A percentile compares a stretch with the other conserved stretches of the same genome.
These are phyloP conservation scores for Tubosaeta sp. DNA, from an alignment of 768 basidiomycete genomes.

Conservation along the genomic window DNA sequence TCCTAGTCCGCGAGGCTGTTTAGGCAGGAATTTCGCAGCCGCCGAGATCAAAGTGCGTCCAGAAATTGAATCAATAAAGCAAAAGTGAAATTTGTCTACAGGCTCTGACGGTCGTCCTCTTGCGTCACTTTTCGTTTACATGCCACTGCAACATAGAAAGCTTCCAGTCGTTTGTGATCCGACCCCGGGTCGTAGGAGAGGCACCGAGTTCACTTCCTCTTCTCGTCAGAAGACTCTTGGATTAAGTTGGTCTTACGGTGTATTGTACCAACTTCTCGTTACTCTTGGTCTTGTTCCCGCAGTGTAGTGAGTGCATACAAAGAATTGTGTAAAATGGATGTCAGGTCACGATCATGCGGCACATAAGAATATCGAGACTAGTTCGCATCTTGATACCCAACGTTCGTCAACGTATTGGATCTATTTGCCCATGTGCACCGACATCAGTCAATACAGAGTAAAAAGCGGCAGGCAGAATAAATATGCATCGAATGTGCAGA, in stretches of 20 bases:
- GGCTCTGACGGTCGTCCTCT: constrained; percentile 45
- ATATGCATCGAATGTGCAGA: constrained; percentile 20
- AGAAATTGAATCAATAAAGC: constrained; percentile 18
- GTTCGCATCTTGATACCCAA: not conserved
- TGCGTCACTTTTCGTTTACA: constrained; percentile 52
- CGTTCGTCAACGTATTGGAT: not conserved
- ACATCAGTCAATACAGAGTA: constrained; percentile 3
- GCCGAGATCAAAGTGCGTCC: constrained; percentile 54
- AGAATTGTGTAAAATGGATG: too few relatives aligned
- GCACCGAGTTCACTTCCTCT: constrained; percentile 54
- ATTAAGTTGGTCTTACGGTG: constrained; percentile 7
- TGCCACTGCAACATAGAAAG: constrained; percentile 51
- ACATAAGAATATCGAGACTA: too few relatives aligned
- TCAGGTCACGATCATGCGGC: too few relatives aligned
- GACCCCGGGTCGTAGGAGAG: constrained; percentile 53
- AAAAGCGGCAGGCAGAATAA: constrained; percentile 20
- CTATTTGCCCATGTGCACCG: not conserved
- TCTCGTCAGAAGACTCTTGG: constrained; percentile 34
- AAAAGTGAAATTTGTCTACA: constrained; percentile 4
- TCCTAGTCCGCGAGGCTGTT: constrained; percentile 53
- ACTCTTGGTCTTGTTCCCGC: not conserved
- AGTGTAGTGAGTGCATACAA: not conserved
- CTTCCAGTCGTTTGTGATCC: constrained; percentile 64
- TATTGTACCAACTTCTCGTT: not conserved
- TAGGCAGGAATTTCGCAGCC: constrained; percentile 55